Percentiles rank a stretch among this genome's conserved stretches.
phyloP scores from a whole-genome alignment of 1,139 yeast species.

The Saccharomyces pastorianus region DNA sequence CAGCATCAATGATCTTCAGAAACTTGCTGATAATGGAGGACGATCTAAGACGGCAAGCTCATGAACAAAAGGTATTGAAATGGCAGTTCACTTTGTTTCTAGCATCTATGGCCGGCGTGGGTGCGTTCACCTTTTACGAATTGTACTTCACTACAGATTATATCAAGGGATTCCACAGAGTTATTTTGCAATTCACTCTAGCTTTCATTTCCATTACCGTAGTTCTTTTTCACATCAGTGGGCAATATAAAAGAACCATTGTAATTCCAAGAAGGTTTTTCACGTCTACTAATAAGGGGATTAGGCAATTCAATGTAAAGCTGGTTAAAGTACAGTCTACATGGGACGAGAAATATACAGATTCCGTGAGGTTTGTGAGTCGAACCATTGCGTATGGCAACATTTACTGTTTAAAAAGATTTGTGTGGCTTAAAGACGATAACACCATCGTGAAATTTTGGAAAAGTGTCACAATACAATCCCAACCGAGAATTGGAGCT shows the following conservation, averaged over 20 bases:
- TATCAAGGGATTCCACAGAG: slow-evolving; percentile 30
- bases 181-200: slow-evolving; percentile 52
- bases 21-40: slow-evolving; percentile 80
- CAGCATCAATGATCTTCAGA: slow-evolving; percentile 67
- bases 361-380: slow-evolving; percentile 33
- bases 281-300: slow-evolving; percentile 75
- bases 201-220: slow-evolving; percentile 64
- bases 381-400: slow-evolving; percentile 24
- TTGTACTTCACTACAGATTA: slow-evolving; percentile 24
- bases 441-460: slow-evolving; percentile 30
- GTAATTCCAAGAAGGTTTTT: slow-evolving; percentile 73
- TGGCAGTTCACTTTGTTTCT: slow-evolving; percentile 69
- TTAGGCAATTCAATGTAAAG: slow-evolving; percentile 72
- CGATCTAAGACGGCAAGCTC: slow-evolving; percentile 69
- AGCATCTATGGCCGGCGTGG: slow-evolving; percentile 39
- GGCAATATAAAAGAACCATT: slow-evolving; percentile 80
- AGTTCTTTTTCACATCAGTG: slow-evolving; percentile 73
- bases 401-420: slow-evolving; percentile 13
- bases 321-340: slow-evolving; percentile 63
- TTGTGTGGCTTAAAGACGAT: slow-evolving; percentile 13
- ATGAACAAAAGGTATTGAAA: slow-evolving; percentile 60
- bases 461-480: slow-evolving; percentile 30
- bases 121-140: slow-evolving; percentile 33
- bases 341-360: slow-evolving; percentile 45
- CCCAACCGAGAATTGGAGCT: slow-evolving; percentile 41